Evolutionary conservation across 2,329 filamentous ascomycete species (phyloP).

Genomic region (Beauveria caledonica): DNA sequence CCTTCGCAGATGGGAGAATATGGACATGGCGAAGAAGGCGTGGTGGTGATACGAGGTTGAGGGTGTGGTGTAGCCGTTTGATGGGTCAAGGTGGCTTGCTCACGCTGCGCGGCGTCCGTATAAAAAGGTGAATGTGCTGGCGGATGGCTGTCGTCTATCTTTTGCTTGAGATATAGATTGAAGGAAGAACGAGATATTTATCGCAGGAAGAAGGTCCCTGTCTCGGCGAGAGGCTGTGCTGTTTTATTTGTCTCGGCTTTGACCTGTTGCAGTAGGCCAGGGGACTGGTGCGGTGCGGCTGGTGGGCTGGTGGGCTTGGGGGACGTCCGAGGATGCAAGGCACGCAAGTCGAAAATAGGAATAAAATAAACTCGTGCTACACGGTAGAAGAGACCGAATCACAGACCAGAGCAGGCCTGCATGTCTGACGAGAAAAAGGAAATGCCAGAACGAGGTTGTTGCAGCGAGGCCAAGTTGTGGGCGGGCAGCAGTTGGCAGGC

Average conservation of each 20-base stretch:
- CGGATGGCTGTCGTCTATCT: not conserved
- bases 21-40: constrained; percentile 37
- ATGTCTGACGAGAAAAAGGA: constrained; percentile 2
- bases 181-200: not conserved
- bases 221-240: not conserved
- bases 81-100: not conserved
- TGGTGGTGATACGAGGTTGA: constrained; percentile 2
- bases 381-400: not conserved
- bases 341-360: not conserved
- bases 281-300: not conserved
- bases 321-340: too few relatives aligned
- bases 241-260: not conserved
- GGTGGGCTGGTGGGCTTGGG: not conserved
- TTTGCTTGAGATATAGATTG: not conserved
- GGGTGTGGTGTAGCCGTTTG: not conserved
- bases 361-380: not conserved
- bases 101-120: not conserved
- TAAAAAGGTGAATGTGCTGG: not conserved
- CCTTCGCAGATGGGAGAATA: constrained; percentile 46
- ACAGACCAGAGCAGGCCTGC: not conserved
- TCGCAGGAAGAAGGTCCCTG: not conserved
- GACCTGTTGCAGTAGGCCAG: not conserved
- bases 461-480: not conserved
- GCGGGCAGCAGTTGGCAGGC: not conserved
- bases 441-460: not conserved